Base-by-base conservation (phyloP, 2,329 filamentous ascomycete genomes). In the Aspergillus vadensis region DNA sequence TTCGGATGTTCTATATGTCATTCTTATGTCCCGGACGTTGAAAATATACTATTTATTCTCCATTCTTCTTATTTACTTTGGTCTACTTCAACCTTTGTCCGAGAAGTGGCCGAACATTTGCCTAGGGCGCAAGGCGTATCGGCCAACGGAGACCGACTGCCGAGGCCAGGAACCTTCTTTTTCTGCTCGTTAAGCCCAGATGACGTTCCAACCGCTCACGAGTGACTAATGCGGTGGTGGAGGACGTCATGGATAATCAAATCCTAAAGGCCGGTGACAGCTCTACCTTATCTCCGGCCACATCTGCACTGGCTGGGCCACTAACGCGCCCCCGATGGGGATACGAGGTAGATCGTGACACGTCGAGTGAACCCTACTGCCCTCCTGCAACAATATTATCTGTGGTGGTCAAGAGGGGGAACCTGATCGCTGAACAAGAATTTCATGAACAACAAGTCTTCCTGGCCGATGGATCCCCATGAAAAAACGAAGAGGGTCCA, bases 151-250 rank as follows among this genome's bases (percentile, higher is more conserved):
- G 47, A 9, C 47, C 47, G 47, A 50, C 15, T 30, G 25, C 47
- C 47, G 47, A 30, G 23, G 23, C 47, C 47, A 50, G 47, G 47
- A 50, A 50, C 47, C 25, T 49, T 36, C 3, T 36, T 36, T 36
- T 12, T 14, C 32, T 36, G 32, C 32, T 36, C 32, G 32, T 36
- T 36, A 36, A n/a, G 19, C 43, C 39, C 44, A 19, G 53, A 43
- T 44, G 53, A 47, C 39, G 43, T 32, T 14, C n/a, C 30, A 36
- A 15, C 32, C 32, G 12, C 32, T 12, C 32, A 36, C 32, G 32
- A 36, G 54, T 61, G 59, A 61, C 59, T 61, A 56, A 61, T 55
- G 56, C 56, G 38, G 25, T 32, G 57, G 36, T 50, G 56, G 44
- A 58, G 38, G 43, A 56, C 56, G 53, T 55, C 53, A 55, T 47